Conservation (phyloP, 2,329 filamentous ascomycete species). For the Aspergillus novofumigatus region DNA sequence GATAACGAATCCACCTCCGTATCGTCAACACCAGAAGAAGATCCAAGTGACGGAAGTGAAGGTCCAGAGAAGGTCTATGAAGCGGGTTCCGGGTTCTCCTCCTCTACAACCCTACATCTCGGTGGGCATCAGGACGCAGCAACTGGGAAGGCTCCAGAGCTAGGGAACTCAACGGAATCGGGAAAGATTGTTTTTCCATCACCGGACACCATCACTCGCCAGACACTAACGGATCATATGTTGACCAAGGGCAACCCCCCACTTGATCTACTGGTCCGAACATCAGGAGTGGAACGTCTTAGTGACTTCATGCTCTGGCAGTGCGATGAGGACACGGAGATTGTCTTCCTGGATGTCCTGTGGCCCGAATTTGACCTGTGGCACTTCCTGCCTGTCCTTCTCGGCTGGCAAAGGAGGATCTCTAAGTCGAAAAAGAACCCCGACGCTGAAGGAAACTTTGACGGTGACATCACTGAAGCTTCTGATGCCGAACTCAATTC, state of each 20-base stretch:
- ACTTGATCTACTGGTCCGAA: slow-evolving; percentile 84
- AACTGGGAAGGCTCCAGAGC: slow-evolving; percentile 35
- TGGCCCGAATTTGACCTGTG: slow-evolving; percentile 97
- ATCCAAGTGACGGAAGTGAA: slow-evolving; percentile 29
- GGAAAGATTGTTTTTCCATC: slow-evolving; percentile 54
- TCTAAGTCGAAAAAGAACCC: slow-evolving; percentile 60
- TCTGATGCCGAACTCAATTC: slow-evolving; percentile 21
- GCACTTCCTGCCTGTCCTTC: slow-evolving; percentile 84
- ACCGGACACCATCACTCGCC: slow-evolving; percentile 79
- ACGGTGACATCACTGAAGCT: slow-evolving; percentile 45
- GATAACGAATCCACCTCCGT: slow-evolving; percentile 44
- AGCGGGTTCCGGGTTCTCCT: slow-evolving; percentile 34
- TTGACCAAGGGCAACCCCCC: slow-evolving; percentile 84
- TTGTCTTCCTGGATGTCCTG: slow-evolving; percentile 85
- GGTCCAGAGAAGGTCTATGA: slow-evolving; percentile 27
- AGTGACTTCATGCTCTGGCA: slow-evolving; percentile 99
- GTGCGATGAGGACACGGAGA: slow-evolving; percentile 84
- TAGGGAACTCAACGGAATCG: slow-evolving; percentile 23
- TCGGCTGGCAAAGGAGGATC: slow-evolving; percentile 79
- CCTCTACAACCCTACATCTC: slow-evolving; percentile 49
- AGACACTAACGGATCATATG: slow-evolving; percentile 79
- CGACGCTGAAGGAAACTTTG: slow-evolving; percentile 53
- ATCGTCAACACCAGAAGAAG: slow-evolving; percentile 42
- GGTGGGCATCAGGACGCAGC: slow-evolving; percentile 23
- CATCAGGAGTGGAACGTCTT: slow-evolving; percentile 84